Evolutionary conservation across 2,329 filamentous ascomycete genomes (phyloP).

Genomic region (Ophiostoma ips): DNA sequence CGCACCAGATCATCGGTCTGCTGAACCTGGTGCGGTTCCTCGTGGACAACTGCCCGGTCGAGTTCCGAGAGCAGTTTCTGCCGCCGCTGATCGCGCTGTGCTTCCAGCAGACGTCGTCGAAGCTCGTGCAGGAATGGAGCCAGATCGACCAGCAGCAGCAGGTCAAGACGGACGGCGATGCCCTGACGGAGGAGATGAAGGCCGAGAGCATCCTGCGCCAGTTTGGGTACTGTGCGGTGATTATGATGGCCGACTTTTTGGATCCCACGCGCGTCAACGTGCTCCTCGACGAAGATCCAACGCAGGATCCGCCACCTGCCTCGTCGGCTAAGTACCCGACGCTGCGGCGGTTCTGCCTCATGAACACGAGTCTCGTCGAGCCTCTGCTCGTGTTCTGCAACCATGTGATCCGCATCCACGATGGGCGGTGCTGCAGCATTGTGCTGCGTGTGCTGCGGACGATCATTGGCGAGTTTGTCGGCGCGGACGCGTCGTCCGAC

Average conservation of each 20-base stretch:
- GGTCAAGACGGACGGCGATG: conserved; percentile 54
- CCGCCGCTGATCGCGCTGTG: conserved; percentile 70
- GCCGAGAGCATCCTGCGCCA: conserved; percentile 89
- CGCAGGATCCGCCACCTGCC: not conserved
- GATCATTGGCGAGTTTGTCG: conserved; percentile 63
- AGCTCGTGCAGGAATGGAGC: conserved; percentile 80
- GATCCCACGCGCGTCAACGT: conserved; percentile 53
- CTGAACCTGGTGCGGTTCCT: conserved; percentile 78
- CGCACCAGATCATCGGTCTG: conserved; percentile 88
- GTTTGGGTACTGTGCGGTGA: conserved; percentile 80
- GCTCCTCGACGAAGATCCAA: conserved; percentile 19
- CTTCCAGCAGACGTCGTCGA: conserved; percentile 75
- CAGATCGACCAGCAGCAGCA: conserved; percentile 52
- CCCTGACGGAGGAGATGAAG: conserved; percentile 93
- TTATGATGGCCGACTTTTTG: conserved; percentile 80
- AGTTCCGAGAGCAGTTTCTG: conserved; percentile 64
- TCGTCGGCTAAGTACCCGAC: conserved; percentile 31
- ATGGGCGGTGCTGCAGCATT: conserved; percentile 75
- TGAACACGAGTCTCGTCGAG: conserved; percentile 64
- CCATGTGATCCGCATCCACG: conserved; percentile 77
- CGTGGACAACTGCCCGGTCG: conserved; percentile 80
- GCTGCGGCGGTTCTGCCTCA: conserved; percentile 72
- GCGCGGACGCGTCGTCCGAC: too few species aligned
- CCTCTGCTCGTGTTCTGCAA: conserved; percentile 85
- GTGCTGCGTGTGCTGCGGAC: conserved; percentile 77